Percentiles rank a stretch among this genome's conserved stretches.
These are phyloP conservation scores for Raphanus sativus DNA, from an alignment of 345 rosid species.

Conservation along the genomic window DNA sequence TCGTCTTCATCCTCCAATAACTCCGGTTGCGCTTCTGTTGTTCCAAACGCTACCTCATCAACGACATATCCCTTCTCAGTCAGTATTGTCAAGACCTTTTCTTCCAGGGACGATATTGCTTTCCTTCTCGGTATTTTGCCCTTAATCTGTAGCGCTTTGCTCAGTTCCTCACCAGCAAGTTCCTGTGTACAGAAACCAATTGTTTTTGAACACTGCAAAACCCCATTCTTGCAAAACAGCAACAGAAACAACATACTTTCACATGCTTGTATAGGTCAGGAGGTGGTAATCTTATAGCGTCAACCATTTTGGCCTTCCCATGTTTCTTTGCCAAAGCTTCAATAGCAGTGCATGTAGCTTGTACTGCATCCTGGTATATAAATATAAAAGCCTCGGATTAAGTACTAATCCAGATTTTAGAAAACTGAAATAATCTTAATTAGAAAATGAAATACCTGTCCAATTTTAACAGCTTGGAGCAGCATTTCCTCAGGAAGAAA, in stretches of 20 bases:
- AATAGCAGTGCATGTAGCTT: conserved; percentile 70
- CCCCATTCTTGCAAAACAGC: conserved; percentile 12
- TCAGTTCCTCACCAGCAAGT: conserved; percentile 81
- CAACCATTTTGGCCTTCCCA: conserved; percentile 91
- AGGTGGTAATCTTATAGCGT: conserved; percentile 89
- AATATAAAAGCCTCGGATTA: conserved; percentile 14
- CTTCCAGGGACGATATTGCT: conserved; percentile 81
- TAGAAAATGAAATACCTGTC: conserved; percentile 66
- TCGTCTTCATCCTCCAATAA: conserved; percentile 87
- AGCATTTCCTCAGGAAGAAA: conserved; percentile 93
- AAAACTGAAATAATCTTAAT: background rate
- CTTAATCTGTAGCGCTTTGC: conserved; percentile 71
- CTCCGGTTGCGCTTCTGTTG: conserved; percentile 61
- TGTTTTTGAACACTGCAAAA: conserved; percentile 11
- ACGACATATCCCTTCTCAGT: conserved; percentile 87
- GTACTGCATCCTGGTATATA: conserved; percentile 73
- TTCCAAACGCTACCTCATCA: conserved; percentile 51
- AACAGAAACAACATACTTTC: conserved; percentile 53
- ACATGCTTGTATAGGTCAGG: conserved; percentile 78
- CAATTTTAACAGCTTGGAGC: conserved; percentile 88
- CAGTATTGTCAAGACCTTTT: conserved; percentile 65
- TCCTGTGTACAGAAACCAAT: conserved; percentile 50
- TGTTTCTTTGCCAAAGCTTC: conserved; percentile 70
- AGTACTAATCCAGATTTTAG: conserved; percentile 20
- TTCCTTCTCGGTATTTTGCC: conserved; percentile 88